These are phyloP conservation scores for Carex littledalei DNA, from an alignment of 176 grass and related monocot species.

Conservation along the genomic window DNA sequence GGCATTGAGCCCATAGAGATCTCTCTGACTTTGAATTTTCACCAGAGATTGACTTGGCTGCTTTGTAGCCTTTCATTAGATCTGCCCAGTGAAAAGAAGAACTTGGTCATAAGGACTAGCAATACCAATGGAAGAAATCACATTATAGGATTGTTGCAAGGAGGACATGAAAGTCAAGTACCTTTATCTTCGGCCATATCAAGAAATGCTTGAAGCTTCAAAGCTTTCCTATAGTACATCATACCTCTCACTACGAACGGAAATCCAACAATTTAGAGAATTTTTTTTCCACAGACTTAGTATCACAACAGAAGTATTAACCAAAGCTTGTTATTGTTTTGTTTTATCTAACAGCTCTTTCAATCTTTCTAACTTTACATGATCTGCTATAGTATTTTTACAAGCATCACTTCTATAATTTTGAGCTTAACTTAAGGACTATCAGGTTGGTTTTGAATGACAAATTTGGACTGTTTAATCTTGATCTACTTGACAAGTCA, in stretches of 20 bases:
- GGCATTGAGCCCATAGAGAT: constrained; percentile 62
- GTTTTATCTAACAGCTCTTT: background rate
- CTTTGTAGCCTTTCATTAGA: constrained; percentile 95
- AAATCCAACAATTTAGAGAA: constrained; percentile 28
- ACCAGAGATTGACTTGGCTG: constrained; percentile 54
- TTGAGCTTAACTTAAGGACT: background rate
- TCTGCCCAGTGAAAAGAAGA: constrained; percentile 34
- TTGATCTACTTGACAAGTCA: background rate
- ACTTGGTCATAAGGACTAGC: constrained; percentile 16
- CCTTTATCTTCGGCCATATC: constrained; percentile 87
- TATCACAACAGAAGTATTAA: background rate
- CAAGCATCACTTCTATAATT: background rate
- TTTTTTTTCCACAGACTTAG: background rate
- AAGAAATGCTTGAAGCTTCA: constrained; percentile 91
- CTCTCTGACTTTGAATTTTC: constrained; percentile 53
- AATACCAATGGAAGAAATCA: background rate
- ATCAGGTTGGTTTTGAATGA: background rate
- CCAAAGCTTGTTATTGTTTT: background rate
- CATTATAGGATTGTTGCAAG: background rate
- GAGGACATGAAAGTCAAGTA: constrained; percentile 25
- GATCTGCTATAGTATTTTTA: background rate
- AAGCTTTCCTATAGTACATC: constrained; percentile 97
- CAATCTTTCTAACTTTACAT: background rate
- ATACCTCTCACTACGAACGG: constrained; percentile 76
- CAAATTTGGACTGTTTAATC: background rate